phyloP scores from a whole-genome alignment of 805 yeast species.

The Lipomyces anomalus region DNA sequence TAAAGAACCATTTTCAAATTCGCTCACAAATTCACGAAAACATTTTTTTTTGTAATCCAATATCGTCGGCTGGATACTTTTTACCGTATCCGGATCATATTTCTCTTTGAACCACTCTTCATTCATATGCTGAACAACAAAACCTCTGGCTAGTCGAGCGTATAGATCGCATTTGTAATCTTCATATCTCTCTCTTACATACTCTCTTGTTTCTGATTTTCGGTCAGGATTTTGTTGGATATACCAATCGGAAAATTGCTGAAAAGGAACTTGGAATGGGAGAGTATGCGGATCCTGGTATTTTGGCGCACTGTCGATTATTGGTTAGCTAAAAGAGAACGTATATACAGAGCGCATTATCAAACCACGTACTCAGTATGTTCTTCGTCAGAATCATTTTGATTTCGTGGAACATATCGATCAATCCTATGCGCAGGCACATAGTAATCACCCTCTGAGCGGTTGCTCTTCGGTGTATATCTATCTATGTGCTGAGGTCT shows the following conservation, averaged over 20 bases:
- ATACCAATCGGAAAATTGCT: conserved; percentile 18
- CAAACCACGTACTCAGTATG: too few species aligned
- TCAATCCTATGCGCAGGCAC: not conserved
- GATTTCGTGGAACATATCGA: not conserved
- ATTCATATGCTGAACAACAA: conserved; percentile 17
- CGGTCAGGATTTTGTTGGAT: conserved; percentile 6
- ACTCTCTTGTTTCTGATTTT: conserved; percentile 2
- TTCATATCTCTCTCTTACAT: conserved; percentile 10
- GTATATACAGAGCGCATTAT: too few species aligned
- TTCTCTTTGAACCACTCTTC: conserved; percentile 25
- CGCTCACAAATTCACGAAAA: conserved; percentile 11
- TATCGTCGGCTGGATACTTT: not conserved
- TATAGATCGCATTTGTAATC: conserved; percentile 17
- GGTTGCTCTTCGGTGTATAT: not conserved
- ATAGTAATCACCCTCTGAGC: not conserved
- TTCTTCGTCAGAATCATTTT: not conserved
- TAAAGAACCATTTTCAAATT: conserved; percentile 15
- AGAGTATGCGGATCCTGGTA: conserved; percentile 17
- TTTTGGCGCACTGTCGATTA: not conserved
- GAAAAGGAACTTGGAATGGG: conserved; percentile 12
- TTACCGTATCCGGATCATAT: conserved; percentile 10
- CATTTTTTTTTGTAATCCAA: conserved; percentile 7
- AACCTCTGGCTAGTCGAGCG: conserved; percentile 22
- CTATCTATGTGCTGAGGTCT: not conserved
- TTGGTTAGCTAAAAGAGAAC: too few species aligned